Conservation (phyloP, 129 eudicot species). For the Saposhnikovia divaricata region DNA sequence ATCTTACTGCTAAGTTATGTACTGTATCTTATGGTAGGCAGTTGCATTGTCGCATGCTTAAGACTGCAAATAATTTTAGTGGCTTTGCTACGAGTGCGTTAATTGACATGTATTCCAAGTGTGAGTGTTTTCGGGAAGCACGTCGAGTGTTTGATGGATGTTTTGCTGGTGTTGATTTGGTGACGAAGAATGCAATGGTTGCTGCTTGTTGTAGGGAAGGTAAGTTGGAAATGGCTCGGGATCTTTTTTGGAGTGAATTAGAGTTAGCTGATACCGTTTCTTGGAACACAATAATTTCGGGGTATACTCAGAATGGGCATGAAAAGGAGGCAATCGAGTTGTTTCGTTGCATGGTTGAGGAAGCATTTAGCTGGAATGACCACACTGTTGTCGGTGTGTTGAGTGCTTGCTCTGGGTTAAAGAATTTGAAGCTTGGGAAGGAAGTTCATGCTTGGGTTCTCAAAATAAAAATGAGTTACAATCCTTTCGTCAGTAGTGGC, state of each 20-base stretch:
- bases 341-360: constrained; percentile 41
- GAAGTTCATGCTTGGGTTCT: constrained; percentile 63
- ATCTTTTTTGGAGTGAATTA: constrained; percentile 35
- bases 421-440: constrained; percentile 57
- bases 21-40: constrained; percentile 41
- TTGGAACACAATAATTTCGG: constrained; percentile 82
- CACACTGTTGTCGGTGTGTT: constrained; percentile 64
- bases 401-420: constrained; percentile 59
- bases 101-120: constrained; percentile 85
- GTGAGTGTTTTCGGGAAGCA: constrained; percentile 62
- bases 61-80: constrained; percentile 51
- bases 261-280: constrained; percentile 66
- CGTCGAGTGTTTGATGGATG: constrained; percentile 43
- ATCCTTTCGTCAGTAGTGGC: constrained; percentile 58
- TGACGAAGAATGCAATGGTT: constrained; percentile 71
- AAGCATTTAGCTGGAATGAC: constrained; percentile 49
- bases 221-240: constrained; percentile 42
- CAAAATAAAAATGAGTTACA: constrained; percentile 34
- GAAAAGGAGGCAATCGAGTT: constrained; percentile 41
- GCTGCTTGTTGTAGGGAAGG: constrained; percentile 93
- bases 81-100: constrained; percentile 62
- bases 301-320: constrained; percentile 56
- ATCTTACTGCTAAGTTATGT: constrained; percentile 53
- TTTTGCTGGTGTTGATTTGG: constrained; percentile 37
- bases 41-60: constrained; percentile 72